Evolutionary conservation across 1,284 basidiomycete genomes (phyloP).

Genomic region (Trametes sp.): DNA sequence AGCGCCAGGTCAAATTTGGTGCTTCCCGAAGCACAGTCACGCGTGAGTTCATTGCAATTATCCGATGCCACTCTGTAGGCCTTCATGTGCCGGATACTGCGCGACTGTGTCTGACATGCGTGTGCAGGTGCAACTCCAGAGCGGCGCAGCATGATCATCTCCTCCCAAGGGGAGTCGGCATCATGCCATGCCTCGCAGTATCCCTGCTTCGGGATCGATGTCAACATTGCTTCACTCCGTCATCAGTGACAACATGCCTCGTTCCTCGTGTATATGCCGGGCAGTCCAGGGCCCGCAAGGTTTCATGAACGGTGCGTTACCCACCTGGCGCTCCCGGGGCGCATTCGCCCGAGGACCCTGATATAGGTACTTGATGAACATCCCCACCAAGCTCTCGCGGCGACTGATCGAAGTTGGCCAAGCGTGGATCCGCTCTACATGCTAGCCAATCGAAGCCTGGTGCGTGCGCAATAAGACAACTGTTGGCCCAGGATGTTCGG

Average conservation of each 20-base stretch:
- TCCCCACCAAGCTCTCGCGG: conserved; percentile 7
- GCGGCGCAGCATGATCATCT: conserved; percentile 23
- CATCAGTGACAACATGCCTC: conserved; percentile 24
- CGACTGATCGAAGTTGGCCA: conserved; percentile 22
- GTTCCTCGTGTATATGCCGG: conserved; percentile 27
- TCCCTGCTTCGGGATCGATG: conserved; percentile 17
- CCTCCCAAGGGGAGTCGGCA: conserved; percentile 7
- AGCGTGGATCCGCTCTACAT: conserved; percentile 29
- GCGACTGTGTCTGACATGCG: background rate
- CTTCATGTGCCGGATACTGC: conserved; percentile 10
- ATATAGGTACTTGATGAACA: conserved; percentile 14
- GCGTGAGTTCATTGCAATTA: conserved; percentile 7
- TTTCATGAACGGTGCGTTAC: conserved; percentile 15
- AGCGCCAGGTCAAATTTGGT: conserved; percentile 12
- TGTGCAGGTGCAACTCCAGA: conserved; percentile 5
- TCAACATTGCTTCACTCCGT: conserved; percentile 20
- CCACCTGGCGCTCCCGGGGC: conserved; percentile 19
- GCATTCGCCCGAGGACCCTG: conserved; percentile 25
- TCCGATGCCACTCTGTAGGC: conserved; percentile 5
- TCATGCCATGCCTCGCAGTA: conserved; percentile 4
- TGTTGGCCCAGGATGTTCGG: conserved; percentile 11
- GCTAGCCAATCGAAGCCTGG: conserved; percentile 24
- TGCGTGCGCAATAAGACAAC: conserved; percentile 16
- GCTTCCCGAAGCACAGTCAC: conserved; percentile 27
- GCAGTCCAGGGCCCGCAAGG: conserved; percentile 15